Base-by-base conservation (phyloP, 2,329 filamentous ascomycete species). In the Onygena corvina region DNA sequence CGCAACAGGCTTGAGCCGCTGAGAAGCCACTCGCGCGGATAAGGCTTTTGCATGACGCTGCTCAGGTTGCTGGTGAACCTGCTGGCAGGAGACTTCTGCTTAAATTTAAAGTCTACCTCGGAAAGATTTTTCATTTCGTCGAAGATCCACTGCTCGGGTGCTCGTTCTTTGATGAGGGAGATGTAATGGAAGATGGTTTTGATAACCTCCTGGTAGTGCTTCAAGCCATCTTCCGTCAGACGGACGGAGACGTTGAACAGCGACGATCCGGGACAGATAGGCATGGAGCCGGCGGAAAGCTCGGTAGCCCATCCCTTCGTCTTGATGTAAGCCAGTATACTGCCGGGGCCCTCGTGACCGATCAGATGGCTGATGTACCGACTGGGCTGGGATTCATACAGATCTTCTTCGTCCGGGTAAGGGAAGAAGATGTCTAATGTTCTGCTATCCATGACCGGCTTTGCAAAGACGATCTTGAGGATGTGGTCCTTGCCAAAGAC, bases 51-150 rank as follows among this genome's bases (percentile, higher is more conserved):
- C 92, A 98, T 96, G 14, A 87, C 78, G 14, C 83, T 80, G 61
- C 84, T 88, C 55, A 87, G 80, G 52, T 78, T 80, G 70, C 87
- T 94, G 0, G 88, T 92, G 59, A 95, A 96, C 23, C 84, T 79
- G 62, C 84, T 92, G 1, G 90, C 87, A 1, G 86, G 86, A 1
- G 81, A 86, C 72, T 96, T 96, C 63, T 96, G 86, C 67, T 82
- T 86, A 68, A 94, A 98, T 56, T 84, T 86, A 74, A 98, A 98
- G 58, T 94, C 85, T 9, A 96, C 86, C 57, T 96, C 89, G 38
- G 85, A 82, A 69, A 96, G 81, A 30, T 82, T 81, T 66, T 88
- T 90, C 65, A 92, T 84, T 67, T 98, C 92, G 27, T 94, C 79
- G 52, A 92, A 89, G 51, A 96, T 88, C 92, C 92, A 96, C 63